Evolutionary conservation across 2,329 filamentous ascomycete genomes (phyloP).

Genomic region (Coniella vitis): DNA sequence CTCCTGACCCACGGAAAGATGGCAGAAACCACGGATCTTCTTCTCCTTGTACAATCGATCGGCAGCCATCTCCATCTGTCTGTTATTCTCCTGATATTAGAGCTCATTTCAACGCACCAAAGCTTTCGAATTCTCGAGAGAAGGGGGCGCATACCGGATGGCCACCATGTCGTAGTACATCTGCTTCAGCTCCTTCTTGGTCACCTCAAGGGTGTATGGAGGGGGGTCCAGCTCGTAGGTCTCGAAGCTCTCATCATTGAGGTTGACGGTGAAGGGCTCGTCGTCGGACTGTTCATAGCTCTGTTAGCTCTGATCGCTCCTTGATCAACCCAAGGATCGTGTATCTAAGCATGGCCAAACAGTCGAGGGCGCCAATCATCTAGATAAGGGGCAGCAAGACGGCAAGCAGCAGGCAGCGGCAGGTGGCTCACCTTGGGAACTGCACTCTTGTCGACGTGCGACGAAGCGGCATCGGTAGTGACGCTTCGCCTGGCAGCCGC

Average conservation of each 20-base stretch:
- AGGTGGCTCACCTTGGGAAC: constrained; percentile 39
- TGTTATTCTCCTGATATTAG: constrained; percentile 30
- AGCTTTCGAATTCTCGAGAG: not conserved
- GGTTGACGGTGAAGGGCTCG: constrained; percentile 82
- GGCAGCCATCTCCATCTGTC: constrained; percentile 99
- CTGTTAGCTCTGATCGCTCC: constrained; percentile 2
- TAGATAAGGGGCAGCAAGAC: not conserved
- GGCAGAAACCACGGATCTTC: constrained; percentile 99
- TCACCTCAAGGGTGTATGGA: constrained; percentile 83
- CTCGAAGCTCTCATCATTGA: constrained; percentile 98
- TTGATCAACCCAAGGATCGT: not conserved
- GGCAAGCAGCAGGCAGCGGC: not conserved
- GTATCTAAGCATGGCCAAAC: not conserved
- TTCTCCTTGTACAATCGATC: constrained; percentile 99
- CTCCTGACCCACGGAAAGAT: constrained; percentile 96
- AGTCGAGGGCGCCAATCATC: not conserved
- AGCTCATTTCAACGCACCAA: not conserved
- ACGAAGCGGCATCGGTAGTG: constrained; percentile 90
- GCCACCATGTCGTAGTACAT: constrained; percentile 99
- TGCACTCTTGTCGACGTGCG: constrained; percentile 74
- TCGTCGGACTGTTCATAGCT: constrained; percentile 67
- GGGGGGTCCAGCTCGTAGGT: constrained; percentile 98
- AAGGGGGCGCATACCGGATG: constrained; percentile 62
- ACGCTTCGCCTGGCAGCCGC: constrained; percentile 62
- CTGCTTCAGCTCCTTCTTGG: constrained; percentile 96